These are phyloP conservation scores for Hsuehochloa calcarea DNA, from an alignment of 176 grass and related monocot species.

Conservation along the genomic window DNA sequence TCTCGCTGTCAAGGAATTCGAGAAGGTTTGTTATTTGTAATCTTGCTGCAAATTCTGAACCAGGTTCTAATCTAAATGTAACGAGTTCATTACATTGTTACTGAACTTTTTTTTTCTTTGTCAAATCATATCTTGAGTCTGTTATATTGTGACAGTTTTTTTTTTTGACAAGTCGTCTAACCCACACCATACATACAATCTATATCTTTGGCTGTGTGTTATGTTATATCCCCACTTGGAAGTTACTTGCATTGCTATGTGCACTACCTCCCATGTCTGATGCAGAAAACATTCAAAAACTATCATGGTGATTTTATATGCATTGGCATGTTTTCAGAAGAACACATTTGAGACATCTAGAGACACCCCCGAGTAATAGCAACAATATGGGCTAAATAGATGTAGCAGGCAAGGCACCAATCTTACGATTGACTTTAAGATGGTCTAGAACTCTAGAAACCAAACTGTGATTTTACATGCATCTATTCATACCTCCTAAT, in stretches of 20 bases:
- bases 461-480: neutral
- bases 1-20: slow-evolving; percentile 50
- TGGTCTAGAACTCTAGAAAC: neutral
- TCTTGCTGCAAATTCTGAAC: neutral
- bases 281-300: neutral
- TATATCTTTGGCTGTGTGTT: neutral
- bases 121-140: neutral
- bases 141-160: neutral
- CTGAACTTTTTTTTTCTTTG: neutral
- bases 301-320: neutral
- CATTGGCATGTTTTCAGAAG: neutral
- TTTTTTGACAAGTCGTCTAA: neutral
- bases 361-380: neutral
- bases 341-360: neutral
- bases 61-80: neutral
- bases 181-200: neutral
- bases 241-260: neutral
- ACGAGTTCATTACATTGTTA: neutral
- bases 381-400: neutral
- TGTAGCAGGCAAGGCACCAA: neutral
- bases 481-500: neutral
- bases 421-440: neutral
- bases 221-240: neutral
- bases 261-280: neutral
- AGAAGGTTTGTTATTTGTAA: slow-evolving; percentile 48